phyloP scores from a whole-genome alignment of 306 rosid genomes.

The Dryas octopetala region DNA sequence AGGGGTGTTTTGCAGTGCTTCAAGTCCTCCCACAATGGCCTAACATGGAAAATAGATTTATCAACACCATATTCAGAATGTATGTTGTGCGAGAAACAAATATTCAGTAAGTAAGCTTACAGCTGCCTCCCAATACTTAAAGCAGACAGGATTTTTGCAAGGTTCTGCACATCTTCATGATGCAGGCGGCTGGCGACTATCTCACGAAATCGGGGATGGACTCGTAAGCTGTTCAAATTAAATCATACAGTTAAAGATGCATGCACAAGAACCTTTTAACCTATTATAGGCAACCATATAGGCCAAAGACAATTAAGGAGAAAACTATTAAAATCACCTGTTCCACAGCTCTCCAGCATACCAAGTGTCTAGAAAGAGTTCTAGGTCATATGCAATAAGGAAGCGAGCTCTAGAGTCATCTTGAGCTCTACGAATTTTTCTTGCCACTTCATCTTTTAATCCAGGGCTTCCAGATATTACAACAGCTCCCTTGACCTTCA shows the following conservation, averaged over 20 bases:
- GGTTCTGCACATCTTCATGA: constrained; percentile 56
- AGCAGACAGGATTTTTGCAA: constrained; percentile 70
- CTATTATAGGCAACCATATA: constrained; percentile 13
- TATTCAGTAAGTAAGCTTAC: constrained; percentile 44
- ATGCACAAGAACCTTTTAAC: not conserved
- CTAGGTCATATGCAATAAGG: constrained; percentile 62
- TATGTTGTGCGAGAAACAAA: not conserved
- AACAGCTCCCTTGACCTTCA: constrained; percentile 77
- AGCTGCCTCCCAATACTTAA: constrained; percentile 81
- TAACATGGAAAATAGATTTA: constrained; percentile 29
- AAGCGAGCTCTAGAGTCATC: constrained; percentile 76
- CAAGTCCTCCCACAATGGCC: constrained; percentile 86
- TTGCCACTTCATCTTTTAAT: constrained; percentile 58
- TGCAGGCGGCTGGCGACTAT: constrained; percentile 56
- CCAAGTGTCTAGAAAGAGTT: constrained; percentile 70
- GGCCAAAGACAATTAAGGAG: constrained; percentile 20
- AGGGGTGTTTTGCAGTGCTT: constrained; percentile 65
- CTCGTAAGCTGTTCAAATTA: constrained; percentile 63
- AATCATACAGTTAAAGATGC: constrained; percentile 2
- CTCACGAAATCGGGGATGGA: constrained; percentile 70
- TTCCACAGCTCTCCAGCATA: constrained; percentile 79
- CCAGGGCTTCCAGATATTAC: constrained; percentile 94
- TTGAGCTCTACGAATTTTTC: constrained; percentile 70
- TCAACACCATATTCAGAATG: not conserved
- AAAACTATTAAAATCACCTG: constrained; percentile 47